Conservation (phyloP, 306 rosid species). For the Benincasa hispida region DNA sequence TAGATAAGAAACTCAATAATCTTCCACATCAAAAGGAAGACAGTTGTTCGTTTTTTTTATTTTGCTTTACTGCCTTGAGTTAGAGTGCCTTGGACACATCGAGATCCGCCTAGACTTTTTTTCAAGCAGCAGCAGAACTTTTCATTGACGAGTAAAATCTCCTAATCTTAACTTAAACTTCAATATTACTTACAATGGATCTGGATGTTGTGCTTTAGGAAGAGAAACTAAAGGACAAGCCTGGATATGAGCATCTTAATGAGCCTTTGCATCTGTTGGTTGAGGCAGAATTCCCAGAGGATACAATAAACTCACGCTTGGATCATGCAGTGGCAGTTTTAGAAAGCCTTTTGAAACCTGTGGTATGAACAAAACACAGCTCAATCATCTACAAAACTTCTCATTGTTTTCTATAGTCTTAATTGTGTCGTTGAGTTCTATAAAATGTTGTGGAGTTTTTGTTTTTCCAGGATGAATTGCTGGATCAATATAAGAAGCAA, state of each 20-base stretch:
- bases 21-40: neutral
- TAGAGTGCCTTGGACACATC: neutral
- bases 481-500: slow-evolving; percentile 83
- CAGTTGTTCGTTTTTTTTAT: neutral
- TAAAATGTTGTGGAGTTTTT: neutral
- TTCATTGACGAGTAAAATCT: neutral
- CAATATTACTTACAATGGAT: neutral
- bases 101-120: neutral
- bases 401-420: neutral
- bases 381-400: neutral
- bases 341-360: slow-evolving; percentile 84
- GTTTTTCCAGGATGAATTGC: slow-evolving; percentile 56
- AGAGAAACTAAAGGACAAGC: slow-evolving; percentile 78
- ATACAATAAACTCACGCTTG: slow-evolving; percentile 57
- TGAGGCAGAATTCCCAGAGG: slow-evolving; percentile 92
- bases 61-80: neutral
- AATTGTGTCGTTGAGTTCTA: too few species aligned
- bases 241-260: slow-evolving; percentile 81
- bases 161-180: neutral
- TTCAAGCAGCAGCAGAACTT: too few species aligned
- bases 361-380: slow-evolving; percentile 30
- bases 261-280: slow-evolving; percentile 81
- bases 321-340: slow-evolving; percentile 76
- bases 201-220: slow-evolving; percentile 27
- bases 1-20: neutral